Percentiles rank a stretch among this genome's conserved stretches.
Evolutionary conservation across 2,329 filamentous ascomycete genomes (phyloP).

Genomic region (Epicoccum sorghinum): DNA sequence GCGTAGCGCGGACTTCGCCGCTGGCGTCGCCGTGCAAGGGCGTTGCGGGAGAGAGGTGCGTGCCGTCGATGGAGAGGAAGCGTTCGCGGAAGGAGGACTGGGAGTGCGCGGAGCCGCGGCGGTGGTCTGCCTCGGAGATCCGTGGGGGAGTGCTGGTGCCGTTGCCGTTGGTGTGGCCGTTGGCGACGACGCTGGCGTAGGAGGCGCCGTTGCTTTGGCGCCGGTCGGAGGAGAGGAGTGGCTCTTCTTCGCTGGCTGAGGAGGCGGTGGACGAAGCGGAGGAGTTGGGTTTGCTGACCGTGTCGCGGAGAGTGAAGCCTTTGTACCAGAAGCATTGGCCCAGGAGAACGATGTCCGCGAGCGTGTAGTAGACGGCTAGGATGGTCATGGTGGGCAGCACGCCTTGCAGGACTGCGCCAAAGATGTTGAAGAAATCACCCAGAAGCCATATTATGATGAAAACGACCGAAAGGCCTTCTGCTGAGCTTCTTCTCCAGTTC

Average conservation of each 20-base stretch:
- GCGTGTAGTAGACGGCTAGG: conserved; percentile 90
- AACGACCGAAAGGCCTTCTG: conserved; percentile 86
- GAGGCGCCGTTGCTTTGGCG: conserved; percentile 31
- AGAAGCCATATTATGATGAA: conserved; percentile 93
- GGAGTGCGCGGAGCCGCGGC: conserved; percentile 40
- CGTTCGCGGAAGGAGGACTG: conserved; percentile 51
- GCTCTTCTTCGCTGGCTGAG: conserved; percentile 45
- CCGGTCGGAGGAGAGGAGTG: conserved; percentile 41
- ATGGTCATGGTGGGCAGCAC: conserved; percentile 96
- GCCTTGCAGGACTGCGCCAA: conserved; percentile 88
- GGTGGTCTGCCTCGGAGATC: conserved; percentile 45
- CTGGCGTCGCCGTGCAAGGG: conserved; percentile 64
- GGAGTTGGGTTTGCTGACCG: conserved; percentile 29
- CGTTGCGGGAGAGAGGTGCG: conserved; percentile 80
- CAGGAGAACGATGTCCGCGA: conserved; percentile 87
- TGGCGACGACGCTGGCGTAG: conserved; percentile 20
- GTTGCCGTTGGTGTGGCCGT: conserved; percentile 26
- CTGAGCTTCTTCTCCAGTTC: conserved; percentile 84
- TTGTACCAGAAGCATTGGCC: conserved; percentile 95
- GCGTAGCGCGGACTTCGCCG: conserved; percentile 34
- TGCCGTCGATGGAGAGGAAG: conserved; percentile 65
- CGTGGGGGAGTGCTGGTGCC: conserved; percentile 26
- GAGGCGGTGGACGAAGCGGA: conserved; percentile 26
- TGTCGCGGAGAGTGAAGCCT: conserved; percentile 65
- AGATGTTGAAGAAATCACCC: conserved; percentile 95